Conservation (phyloP, 441 rosid genomes). For the Corymbia citriodora region DNA sequence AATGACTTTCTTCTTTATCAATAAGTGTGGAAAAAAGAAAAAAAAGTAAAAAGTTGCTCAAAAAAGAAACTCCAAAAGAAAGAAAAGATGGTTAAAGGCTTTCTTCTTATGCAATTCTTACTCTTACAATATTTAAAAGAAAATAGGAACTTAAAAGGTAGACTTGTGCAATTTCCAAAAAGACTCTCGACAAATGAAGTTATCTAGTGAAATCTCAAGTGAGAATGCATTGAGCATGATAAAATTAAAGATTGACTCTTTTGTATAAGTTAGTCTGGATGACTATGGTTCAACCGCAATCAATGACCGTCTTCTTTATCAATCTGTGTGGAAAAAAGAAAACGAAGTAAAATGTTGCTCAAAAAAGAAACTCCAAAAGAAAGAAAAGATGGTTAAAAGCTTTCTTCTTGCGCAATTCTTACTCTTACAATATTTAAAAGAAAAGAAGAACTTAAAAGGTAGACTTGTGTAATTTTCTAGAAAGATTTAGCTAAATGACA, state of each 20-base stretch:
- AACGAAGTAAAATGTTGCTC: fast-evolving
- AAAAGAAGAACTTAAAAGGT: too few relatives aligned
- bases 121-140: too few relatives aligned
- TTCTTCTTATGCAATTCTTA: too few relatives aligned
- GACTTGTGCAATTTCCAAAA: too few relatives aligned
- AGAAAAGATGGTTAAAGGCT: too few relatives aligned
- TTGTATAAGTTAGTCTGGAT: not conserved
- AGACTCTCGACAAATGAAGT: too few relatives aligned
- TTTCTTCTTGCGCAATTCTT: not conserved
- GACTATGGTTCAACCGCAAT: not conserved
- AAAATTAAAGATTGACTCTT: not conserved
- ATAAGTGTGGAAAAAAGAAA: too few relatives aligned
- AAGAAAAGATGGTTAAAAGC: not conserved
- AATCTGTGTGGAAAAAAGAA: not conserved
- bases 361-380: not conserved
- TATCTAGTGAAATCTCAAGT: not conserved
- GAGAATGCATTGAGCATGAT: not conserved
- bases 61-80: too few relatives aligned
- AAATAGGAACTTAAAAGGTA: too few relatives aligned
- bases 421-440: not conserved
- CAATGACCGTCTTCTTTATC: not conserved
- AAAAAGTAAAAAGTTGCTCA: too few relatives aligned
- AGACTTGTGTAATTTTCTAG: not conserved
- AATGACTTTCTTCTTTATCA: too few relatives aligned
- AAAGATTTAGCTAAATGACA: not conserved